Evolutionary conservation across 352 stramenopile species (phyloP), one percentile per base, ranked within the genome.

Genomic region (Globisporangium nunn): DNA sequence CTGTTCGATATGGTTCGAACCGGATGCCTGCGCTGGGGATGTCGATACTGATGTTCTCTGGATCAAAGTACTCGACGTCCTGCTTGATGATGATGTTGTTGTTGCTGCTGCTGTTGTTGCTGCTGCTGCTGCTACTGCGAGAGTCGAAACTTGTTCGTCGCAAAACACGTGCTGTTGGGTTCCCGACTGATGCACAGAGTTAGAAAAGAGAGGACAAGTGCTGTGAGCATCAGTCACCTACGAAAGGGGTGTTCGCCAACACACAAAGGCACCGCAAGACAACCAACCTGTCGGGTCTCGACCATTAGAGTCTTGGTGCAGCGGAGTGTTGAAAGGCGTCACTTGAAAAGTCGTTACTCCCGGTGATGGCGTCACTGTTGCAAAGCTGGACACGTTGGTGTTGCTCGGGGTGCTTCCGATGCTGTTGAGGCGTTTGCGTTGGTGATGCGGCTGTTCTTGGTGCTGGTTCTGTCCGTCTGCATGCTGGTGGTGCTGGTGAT

Each of bases 401-500:
- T 4, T 30, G 54, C 68, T 71, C 31, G 63, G 66, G 30, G 71
- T 62, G 40, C 56, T 75, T 3, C 58, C 75, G 5, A 76, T 56
- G 55, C 71, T 88, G 53, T 85, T 71, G 61, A 85, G 74, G 41
- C 74, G 75, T 67, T 85, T 87, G 47, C 72, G 75, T 31, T 64
- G 62, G 23, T 61, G 57, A 15, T 58, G 56, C 29, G 49, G 61
- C 29, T 50, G 41, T 11, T 40, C 35, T 1, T 40, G 54, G n/a
- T 59, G 54, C 35, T 48, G 45, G 8, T 49, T 28, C 44, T 8
- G 44, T 49, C n/a, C 11, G 44, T 49, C 23, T 3, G 2, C 37
- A 43, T 17, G 7, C 37, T 43, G 37, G 0, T 17, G 10, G 7
- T 17, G 37, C 35, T 41, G 35, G 0, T 41, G 35, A 3, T 17